Evolutionary conservation across 257 asterid species (phyloP).

Genomic region (Avicennia marina): DNA sequence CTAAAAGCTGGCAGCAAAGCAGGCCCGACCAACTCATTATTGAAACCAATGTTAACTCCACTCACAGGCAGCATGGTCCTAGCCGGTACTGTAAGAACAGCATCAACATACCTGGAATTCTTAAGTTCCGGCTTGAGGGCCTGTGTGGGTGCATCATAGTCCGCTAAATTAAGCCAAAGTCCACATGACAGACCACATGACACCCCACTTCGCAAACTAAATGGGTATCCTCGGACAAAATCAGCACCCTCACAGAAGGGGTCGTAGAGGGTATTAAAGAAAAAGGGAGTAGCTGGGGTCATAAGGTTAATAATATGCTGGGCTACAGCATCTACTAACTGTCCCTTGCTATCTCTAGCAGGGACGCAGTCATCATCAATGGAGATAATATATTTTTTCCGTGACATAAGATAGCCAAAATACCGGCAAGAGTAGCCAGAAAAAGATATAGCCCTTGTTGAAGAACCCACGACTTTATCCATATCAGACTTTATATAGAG

Average conservation of each 20-base stretch:
- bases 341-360: conserved; percentile 52
- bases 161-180: conserved; percentile 89
- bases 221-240: conserved; percentile 94
- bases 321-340: conserved; percentile 39
- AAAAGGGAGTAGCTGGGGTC: conserved; percentile 90
- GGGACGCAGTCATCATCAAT: conserved; percentile 87
- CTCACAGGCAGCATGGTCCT: conserved; percentile 74
- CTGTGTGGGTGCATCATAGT: conserved; percentile 89
- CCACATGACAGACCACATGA: conserved; percentile 86
- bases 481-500: conserved; percentile 61
- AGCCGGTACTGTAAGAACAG: conserved; percentile 76
- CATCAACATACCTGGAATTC: conserved; percentile 72
- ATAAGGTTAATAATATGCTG: conserved; percentile 73
- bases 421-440: conserved; percentile 88
- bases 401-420: conserved; percentile 82
- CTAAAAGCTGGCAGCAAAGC: conserved; percentile 76
- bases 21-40: conserved; percentile 74
- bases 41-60: conserved; percentile 72
- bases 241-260: conserved; percentile 77
- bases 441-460: conserved; percentile 40
- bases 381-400: conserved; percentile 61
- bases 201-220: conserved; percentile 84
- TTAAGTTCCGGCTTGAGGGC: conserved; percentile 62
- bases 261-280: conserved; percentile 85
- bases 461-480: conserved; percentile 51